These are phyloP conservation scores for Chlamydomonas applanata DNA, from an alignment of 139 green algal genomes.

Conservation along the genomic window DNA sequence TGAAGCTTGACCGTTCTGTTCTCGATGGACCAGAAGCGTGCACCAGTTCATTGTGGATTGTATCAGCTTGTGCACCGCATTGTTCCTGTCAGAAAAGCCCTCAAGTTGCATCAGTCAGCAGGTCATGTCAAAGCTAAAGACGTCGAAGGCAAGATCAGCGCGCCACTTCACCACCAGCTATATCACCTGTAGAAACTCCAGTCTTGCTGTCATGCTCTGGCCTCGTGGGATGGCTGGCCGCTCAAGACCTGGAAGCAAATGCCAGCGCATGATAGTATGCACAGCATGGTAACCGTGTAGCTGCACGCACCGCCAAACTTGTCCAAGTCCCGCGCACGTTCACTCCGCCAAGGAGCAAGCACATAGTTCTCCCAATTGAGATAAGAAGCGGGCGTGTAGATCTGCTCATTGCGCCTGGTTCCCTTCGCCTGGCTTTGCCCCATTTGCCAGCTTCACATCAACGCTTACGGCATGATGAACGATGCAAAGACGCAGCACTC, in stretches of 20 bases:
- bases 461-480: no score
- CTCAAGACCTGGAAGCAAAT: neutral
- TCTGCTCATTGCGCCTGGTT: no score
- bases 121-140: no score
- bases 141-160: no score
- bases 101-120: neutral
- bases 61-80: neutral
- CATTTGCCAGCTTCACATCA: no score
- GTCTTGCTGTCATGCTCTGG: neutral
- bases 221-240: neutral
- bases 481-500: no score
- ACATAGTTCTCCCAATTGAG: neutral
- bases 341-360: neutral
- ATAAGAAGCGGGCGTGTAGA: neutral
- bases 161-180: neutral
- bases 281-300: neutral
- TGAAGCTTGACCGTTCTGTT: no score
- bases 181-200: conserved; percentile 1
- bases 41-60: no score
- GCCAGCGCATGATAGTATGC: neutral
- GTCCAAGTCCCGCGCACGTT: neutral
- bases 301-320: neutral
- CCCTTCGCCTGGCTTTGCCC: no score
- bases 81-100: neutral
- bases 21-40: no score